These are phyloP conservation scores for Aspergillus sp. DNA, from an alignment of 2,329 filamentous ascomycete genomes.

Conservation along the genomic window DNA sequence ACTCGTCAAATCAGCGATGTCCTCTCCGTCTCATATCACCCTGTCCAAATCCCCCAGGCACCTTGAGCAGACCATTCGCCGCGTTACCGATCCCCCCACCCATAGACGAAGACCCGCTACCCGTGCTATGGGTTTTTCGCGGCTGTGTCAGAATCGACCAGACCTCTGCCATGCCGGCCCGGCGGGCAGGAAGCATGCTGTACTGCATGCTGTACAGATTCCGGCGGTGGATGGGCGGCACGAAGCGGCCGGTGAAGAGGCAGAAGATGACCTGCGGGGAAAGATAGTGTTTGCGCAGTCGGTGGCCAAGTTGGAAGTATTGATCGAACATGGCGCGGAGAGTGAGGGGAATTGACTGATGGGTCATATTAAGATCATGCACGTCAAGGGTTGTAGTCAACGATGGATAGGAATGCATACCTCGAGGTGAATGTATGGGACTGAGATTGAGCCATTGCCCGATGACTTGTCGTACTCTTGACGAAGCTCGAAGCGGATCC, in stretches of 20 bases:
- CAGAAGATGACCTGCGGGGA: slow-evolving; percentile 85
- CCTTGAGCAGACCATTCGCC: slow-evolving; percentile 31
- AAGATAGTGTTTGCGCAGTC: slow-evolving; percentile 92
- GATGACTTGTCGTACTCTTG: slow-evolving; percentile 58
- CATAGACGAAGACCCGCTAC: slow-evolving; percentile 25
- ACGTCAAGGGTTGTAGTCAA: neutral
- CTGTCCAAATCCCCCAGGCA: slow-evolving; percentile 33
- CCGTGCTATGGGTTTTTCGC: slow-evolving; percentile 29
- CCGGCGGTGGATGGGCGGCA: slow-evolving; percentile 90
- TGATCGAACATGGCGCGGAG: slow-evolving; percentile 96
- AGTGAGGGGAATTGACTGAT: slow-evolving; percentile 81
- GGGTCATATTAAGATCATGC: slow-evolving; percentile 12
- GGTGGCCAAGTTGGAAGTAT: slow-evolving; percentile 90
- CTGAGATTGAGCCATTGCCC: slow-evolving; percentile 52
- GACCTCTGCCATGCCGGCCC: slow-evolving; percentile 79
- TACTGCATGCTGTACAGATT: slow-evolving; percentile 97
- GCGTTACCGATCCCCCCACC: slow-evolving; percentile 24
- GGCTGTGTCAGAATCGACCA: slow-evolving; percentile 69
- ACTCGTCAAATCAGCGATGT: slow-evolving; percentile 27
- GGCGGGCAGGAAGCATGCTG: slow-evolving; percentile 85
- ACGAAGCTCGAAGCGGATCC: slow-evolving; percentile 86
- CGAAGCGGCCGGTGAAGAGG: slow-evolving; percentile 84
- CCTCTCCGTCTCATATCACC: slow-evolving; percentile 34
- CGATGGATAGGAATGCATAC: slow-evolving; percentile 46
- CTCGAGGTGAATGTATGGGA: slow-evolving; percentile 83